Percentiles rank a stretch among this genome's conserved stretches.
phyloP scores from a whole-genome alignment of 805 yeast species.

The Yamadazyma olivae region DNA sequence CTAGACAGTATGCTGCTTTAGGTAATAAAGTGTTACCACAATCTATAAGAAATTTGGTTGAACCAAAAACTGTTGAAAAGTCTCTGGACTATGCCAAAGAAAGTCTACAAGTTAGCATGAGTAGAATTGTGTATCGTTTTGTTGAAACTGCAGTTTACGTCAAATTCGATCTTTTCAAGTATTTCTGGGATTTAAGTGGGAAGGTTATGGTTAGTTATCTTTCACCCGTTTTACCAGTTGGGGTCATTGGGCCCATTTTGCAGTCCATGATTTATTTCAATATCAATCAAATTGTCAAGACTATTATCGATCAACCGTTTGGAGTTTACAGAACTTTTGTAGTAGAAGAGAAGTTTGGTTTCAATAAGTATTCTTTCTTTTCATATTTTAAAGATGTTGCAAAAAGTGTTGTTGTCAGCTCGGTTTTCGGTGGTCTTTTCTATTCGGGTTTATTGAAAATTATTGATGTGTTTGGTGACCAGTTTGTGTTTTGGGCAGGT shows the following conservation, averaged over 20 bases:
- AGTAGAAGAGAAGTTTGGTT: conserved; percentile 6
- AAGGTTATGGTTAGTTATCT: too few relatives aligned
- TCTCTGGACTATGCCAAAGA: conserved; percentile 2
- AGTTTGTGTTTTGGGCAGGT: conserved; percentile 1
- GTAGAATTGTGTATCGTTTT: not conserved
- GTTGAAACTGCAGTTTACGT: not conserved
- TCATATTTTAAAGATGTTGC: not conserved
- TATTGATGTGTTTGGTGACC: not conserved
- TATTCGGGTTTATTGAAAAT: not conserved
- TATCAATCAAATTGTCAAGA: not conserved
- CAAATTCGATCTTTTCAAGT: not conserved
- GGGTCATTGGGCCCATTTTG: not conserved
- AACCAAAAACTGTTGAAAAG: not conserved
- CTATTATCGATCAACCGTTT: not conserved
- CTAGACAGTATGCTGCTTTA: conserved; percentile 1
- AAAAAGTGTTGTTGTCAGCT: not conserved
- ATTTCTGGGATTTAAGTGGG: conserved; percentile 2
- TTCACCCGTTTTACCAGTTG: not conserved
- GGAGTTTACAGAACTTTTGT: conserved; percentile 3
- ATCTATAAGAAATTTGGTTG: not conserved
- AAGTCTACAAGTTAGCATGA: not conserved
- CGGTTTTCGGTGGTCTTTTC: not conserved
- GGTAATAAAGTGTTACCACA: not conserved
- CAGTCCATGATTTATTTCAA: not conserved
- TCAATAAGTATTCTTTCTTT: conserved; percentile 4